Conservation (phyloP, 1,284 basidiomycete species). For the Laetiporus sulphureus region DNA sequence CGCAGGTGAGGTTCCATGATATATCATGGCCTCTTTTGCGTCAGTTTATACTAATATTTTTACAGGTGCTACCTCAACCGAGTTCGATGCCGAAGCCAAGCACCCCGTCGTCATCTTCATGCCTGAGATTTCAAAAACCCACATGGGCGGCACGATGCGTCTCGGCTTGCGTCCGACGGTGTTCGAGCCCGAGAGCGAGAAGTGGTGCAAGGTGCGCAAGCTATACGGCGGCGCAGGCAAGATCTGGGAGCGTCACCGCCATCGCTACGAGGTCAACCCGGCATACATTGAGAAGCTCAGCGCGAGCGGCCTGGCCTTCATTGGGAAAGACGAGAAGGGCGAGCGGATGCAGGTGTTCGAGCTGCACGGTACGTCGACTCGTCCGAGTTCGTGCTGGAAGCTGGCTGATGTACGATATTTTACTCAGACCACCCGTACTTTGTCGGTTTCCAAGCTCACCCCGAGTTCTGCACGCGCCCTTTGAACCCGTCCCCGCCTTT, state of each 20-base stretch:
- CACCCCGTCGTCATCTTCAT: constrained; percentile 93
- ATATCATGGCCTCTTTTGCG: constrained; percentile 2
- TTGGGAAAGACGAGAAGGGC: constrained; percentile 92
- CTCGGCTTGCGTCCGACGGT: constrained; percentile 92
- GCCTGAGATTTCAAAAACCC: constrained; percentile 97
- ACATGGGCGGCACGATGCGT: constrained; percentile 99
- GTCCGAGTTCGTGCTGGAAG: not conserved
- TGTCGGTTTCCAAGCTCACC: constrained; percentile 93
- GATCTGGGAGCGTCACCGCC: constrained; percentile 97
- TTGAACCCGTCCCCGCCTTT: constrained; percentile 97
- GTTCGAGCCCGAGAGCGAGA: constrained; percentile 59
- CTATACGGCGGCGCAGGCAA: constrained; percentile 82
- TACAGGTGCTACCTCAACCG: constrained; percentile 84
- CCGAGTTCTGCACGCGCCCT: constrained; percentile 98
- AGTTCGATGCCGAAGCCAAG: constrained; percentile 58
- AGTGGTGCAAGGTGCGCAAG: constrained; percentile 65
- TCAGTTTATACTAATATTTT: not conserved
- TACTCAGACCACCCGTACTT: constrained; percentile 88
- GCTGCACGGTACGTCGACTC: constrained; percentile 54
- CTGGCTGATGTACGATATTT: not conserved
- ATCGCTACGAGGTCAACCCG: constrained; percentile 97
- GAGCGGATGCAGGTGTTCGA: constrained; percentile 98
- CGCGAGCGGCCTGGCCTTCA: constrained; percentile 73
- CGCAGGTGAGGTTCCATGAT: constrained; percentile 38
- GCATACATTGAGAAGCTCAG: constrained; percentile 74